Evolutionary conservation across 169 alveolate species (phyloP).

Genomic region (Perkinsus chesapeaki): DNA sequence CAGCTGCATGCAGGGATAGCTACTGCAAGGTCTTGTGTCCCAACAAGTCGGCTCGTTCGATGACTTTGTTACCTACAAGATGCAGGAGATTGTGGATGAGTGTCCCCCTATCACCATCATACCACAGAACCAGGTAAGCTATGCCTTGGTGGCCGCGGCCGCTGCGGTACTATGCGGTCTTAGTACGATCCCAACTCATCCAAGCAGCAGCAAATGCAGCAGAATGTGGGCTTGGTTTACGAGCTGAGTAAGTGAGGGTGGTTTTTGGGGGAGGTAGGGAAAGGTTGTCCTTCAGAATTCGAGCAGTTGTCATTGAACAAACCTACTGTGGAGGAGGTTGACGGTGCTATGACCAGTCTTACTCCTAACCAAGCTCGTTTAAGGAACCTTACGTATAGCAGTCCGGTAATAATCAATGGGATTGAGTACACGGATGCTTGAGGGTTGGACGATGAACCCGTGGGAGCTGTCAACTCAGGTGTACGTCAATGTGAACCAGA

Average conservation of each 20-base stretch:
- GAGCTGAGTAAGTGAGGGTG: neutral
- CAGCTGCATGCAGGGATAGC: slow-evolving; percentile 33
- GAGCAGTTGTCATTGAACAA: slow-evolving; percentile 84
- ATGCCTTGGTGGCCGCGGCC: neutral
- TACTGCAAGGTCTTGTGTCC: slow-evolving; percentile 78
- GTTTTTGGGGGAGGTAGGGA: neutral
- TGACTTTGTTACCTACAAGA: slow-evolving; percentile 83
- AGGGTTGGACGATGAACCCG: too few relatives aligned
- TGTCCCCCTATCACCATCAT: slow-evolving; percentile 80
- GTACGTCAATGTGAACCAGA: slow-evolving; percentile 73
- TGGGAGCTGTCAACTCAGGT: too few relatives aligned
- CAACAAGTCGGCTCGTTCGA: slow-evolving; percentile 93
- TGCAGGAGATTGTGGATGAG: slow-evolving; percentile 90
- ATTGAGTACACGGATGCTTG: too few relatives aligned
- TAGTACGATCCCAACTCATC: slow-evolving; percentile 63
- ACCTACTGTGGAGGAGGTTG: slow-evolving; percentile 83
- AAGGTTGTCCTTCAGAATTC: slow-evolving; percentile 50
- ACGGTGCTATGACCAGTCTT: slow-evolving; percentile 68
- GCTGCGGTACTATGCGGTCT: slow-evolving; percentile 47
- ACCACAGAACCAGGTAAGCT: neutral
- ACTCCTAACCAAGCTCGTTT: slow-evolving; percentile 96
- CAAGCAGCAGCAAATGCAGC: neutral
- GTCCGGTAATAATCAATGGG: slow-evolving; percentile 37
- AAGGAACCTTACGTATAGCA: slow-evolving; percentile 85
- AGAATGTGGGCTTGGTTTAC: neutral